Evolutionary conservation across 306 rosid species (phyloP), one percentile per base, ranked within the genome.

Genomic region (Biancaea sappan): DNA sequence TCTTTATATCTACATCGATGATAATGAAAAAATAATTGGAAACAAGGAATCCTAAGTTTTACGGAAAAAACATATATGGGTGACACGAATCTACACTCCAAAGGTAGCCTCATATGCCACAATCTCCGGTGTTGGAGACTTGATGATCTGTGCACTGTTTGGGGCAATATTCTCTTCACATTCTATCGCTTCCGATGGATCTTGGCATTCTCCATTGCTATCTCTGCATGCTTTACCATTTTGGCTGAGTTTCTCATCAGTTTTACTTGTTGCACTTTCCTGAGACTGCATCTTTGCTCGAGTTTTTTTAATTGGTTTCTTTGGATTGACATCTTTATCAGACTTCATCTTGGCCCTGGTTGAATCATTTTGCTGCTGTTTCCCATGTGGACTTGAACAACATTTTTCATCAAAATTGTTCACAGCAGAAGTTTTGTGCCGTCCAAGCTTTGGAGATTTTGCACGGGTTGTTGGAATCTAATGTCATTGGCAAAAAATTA

Each of bases 371-470:
- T 75, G 86, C 75, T 75, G 90, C 19, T 61, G 81, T 52, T 74
- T 88, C 56, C 50, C 86, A 63, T 11, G 84, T 22, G 91, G 90
- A 65, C 86, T 81, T 22, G 78, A 85, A 59, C 76, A 80, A 1
- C 87, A 71, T 37, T 75, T 85, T 1, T 80, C 86, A 15, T 90
- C 97, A 53, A 83, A 79, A 44, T 69, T 83, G 85, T 46, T 83
- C 29, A 63, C 81, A 65, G 81, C 59, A 77, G 74, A 72, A 80
- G 67, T 81, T 77, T 91, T 92, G 79, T 77, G 24, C 80, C 99
- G 85, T 80, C 99, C 97, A 5, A 94, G 93, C 88, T 90, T 94
- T 6, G 99, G 99, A 40, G 99, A 94, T 83, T n/a, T 92, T 32
- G 99, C 76, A 9, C 97, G 91, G 13, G 97, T 92, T 26, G 88